Evolutionary conservation across 164 flowering plant genomes (phyloP).

Genomic region (Umbellularia californica): DNA sequence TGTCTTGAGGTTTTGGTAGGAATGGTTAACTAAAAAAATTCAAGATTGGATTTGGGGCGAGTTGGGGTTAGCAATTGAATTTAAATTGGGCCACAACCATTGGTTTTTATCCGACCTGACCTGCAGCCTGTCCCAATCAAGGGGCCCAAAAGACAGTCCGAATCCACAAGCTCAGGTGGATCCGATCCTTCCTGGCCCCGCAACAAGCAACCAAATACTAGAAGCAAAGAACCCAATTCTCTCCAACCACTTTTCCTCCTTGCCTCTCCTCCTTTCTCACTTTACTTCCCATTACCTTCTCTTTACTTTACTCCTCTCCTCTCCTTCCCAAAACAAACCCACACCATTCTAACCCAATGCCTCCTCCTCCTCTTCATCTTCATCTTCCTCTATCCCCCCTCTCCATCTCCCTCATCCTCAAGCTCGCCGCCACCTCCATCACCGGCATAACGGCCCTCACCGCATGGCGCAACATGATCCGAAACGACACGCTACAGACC

Average conservation of each 20-base stretch:
- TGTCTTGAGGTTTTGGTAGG: no score
- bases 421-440: slow-evolving; percentile 4
- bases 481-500: background rate
- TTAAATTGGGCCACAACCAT: no score
- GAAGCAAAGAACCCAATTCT: background rate
- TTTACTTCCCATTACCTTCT: background rate
- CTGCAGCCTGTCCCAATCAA: no score
- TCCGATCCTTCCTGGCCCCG: no score
- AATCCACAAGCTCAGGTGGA: no score
- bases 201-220: no score
- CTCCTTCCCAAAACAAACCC: background rate
- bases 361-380: background rate
- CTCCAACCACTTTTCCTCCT: background rate
- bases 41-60: no score
- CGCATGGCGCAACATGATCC: background rate
- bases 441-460: slow-evolving; percentile 6
- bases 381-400: background rate
- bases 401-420: slow-evolving; percentile 6
- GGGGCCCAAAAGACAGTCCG: no score
- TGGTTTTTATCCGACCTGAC: no score
- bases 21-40: no score
- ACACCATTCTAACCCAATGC: no score
- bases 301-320: background rate
- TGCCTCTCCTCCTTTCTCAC: background rate
- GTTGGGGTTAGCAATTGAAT: no score